A percentile compares a stretch with the other conserved stretches of the same genome.
phyloP scores from a whole-genome alignment of 2,329 filamentous ascomycete species.

The Fusarium anthophilum region DNA sequence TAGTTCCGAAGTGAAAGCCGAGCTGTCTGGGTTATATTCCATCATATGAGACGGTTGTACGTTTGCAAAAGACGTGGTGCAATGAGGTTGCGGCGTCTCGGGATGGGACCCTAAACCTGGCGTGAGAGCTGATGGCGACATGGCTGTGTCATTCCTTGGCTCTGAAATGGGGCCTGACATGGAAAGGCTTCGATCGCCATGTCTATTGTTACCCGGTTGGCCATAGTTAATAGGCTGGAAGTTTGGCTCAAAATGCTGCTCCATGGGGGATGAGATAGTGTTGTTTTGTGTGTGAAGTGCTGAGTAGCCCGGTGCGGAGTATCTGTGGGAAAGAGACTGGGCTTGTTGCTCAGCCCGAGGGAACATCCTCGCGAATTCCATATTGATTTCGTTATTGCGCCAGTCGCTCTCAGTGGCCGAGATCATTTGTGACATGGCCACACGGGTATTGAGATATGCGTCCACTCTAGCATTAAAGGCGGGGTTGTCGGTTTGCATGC shows the following conservation, averaged over 20 bases:
- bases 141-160: conserved; percentile 3
- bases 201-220: conserved; percentile 1
- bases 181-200: conserved; percentile 28
- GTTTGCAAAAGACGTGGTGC: conserved; percentile 29
- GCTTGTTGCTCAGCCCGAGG: conserved; percentile 48
- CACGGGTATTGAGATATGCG: conserved; percentile 54
- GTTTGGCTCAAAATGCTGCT: conserved; percentile 30
- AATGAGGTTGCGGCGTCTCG: conserved; percentile 31
- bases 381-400: conserved; percentile 58
- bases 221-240: conserved; percentile 42
- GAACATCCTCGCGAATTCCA: conserved; percentile 58
- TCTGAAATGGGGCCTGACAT: conserved; percentile 33
- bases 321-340: conserved; percentile 38
- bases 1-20: conserved; percentile 55
- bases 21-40: conserved; percentile 39
- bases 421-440: conserved; percentile 55
- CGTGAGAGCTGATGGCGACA: conserved; percentile 44
- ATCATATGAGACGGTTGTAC: conserved; percentile 32
- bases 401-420: conserved; percentile 50
- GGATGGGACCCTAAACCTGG: conserved; percentile 41
- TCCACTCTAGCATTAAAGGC: conserved; percentile 71
- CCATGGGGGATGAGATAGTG: conserved; percentile 23
- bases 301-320: conserved; percentile 33
- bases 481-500: conserved; percentile 67
- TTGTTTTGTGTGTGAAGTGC: conserved; percentile 10